Percentiles rank a stretch among this genome's conserved stretches.
Evolutionary conservation across 306 rosid species (phyloP).

Genomic region (Fragaria nilgerrensis): DNA sequence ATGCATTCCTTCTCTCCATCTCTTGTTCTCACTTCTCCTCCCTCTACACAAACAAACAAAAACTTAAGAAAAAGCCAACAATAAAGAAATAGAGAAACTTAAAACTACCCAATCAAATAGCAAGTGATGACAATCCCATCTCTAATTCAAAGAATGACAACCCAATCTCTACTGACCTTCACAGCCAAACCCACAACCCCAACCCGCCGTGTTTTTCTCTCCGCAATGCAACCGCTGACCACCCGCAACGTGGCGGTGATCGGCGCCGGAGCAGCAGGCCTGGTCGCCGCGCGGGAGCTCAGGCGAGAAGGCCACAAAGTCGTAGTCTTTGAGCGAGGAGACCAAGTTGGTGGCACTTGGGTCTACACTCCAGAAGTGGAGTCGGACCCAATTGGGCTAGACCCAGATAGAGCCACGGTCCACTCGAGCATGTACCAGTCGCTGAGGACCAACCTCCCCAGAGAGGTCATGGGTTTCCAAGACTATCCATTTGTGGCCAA

Average conservation of each 20-base stretch:
- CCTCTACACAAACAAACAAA: background rate
- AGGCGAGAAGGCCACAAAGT: constrained; percentile 30
- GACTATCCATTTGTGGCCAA: constrained; percentile 36
- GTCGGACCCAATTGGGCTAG: constrained; percentile 31
- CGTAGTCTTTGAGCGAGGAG: constrained; percentile 33
- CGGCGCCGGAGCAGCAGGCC: constrained; percentile 37
- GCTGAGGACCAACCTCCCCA: constrained; percentile 36
- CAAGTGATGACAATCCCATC: background rate
- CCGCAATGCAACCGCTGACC: constrained; percentile 2
- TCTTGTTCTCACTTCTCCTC: background rate
- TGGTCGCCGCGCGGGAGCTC: constrained; percentile 38
- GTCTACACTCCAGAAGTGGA: constrained; percentile 30
- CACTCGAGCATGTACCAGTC: constrained; percentile 39
- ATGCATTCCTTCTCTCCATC: background rate
- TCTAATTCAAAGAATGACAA: background rate
- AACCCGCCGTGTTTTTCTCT: background rate
- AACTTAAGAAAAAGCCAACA: background rate
- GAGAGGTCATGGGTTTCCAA: constrained; percentile 38
- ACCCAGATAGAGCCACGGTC: constrained; percentile 21
- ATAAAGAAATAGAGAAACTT: background rate
- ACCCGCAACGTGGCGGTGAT: constrained; percentile 39
- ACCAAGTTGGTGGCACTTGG: constrained; percentile 40
- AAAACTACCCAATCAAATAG: background rate
- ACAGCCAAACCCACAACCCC: background rate
- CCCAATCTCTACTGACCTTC: background rate